Percentiles rank a stretch among this genome's conserved stretches.
Conservation (phyloP, 495 filamentous ascomycete genomes). For the Neurospora pannonica region DNA sequence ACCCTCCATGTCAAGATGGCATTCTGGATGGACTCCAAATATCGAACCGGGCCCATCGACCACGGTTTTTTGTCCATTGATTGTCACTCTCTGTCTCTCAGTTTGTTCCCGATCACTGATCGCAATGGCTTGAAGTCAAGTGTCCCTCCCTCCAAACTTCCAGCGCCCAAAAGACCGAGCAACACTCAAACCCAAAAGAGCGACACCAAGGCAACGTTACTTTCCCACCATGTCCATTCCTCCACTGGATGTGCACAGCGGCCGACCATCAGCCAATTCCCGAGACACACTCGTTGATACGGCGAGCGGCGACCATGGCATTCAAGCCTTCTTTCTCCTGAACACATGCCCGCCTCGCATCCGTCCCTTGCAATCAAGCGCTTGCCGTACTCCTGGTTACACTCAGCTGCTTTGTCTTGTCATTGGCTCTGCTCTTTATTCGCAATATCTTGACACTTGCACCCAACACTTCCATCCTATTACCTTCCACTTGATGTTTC, state of each 20-base stretch:
- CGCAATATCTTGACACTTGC: background rate
- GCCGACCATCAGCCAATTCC: background rate
- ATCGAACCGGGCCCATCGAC: background rate
- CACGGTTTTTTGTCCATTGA: background rate
- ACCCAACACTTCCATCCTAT: background rate
- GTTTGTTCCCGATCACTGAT: background rate
- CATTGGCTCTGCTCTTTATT: slow-evolving; percentile 1
- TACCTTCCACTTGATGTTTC: background rate
- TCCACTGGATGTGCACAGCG: background rate
- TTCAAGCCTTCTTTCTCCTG: background rate
- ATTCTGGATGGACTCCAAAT: background rate
- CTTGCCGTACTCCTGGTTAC: slow-evolving; percentile 1
- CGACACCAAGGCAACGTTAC: slow-evolving; percentile 19
- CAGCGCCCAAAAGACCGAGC: background rate
- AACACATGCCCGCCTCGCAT: background rate
- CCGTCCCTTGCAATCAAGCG: background rate
- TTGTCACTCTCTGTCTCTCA: background rate
- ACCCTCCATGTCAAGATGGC: background rate
- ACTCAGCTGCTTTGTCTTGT: background rate
- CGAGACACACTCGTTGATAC: background rate
- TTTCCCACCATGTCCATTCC: slow-evolving; percentile 1
- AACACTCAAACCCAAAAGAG: background rate
- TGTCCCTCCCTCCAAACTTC: background rate
- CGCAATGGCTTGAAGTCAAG: background rate
- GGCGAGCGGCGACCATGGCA: background rate